Conservation (phyloP, 2,329 filamentous ascomycete genomes). For the Pseudogymnoascus sp. region DNA sequence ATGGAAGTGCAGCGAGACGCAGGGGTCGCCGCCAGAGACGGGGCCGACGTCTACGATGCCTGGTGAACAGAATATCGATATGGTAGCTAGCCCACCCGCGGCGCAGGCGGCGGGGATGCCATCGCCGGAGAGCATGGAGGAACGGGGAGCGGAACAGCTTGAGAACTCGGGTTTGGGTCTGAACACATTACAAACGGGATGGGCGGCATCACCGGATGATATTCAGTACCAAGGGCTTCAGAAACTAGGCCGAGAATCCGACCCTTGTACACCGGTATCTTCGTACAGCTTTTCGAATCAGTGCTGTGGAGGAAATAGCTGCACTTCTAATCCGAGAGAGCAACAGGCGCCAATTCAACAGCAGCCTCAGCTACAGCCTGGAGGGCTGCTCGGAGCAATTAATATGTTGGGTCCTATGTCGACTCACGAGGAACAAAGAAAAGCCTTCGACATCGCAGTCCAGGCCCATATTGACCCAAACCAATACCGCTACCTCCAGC, state of each 20-base stretch:
- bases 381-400: not conserved
- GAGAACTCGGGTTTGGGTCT: not conserved
- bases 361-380: not conserved
- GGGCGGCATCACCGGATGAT: not conserved
- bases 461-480: not conserved
- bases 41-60: not conserved
- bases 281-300: not conserved
- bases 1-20: constrained; percentile 13
- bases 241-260: not conserved
- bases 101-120: not conserved
- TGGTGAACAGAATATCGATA: not conserved
- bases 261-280: not conserved
- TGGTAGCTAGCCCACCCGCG: not conserved
- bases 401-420: not conserved
- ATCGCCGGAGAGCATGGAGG: constrained; percentile 1
- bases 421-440: constrained; percentile 4
- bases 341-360: not conserved
- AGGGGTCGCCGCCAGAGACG: not conserved
- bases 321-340: constrained; percentile 1
- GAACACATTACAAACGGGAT: not conserved
- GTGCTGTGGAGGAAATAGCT: not conserved
- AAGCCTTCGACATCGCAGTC: not conserved
- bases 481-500: constrained; percentile 2
- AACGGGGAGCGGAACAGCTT: not conserved
- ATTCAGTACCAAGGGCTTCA: not conserved